phyloP scores from a whole-genome alignment of 2,329 filamentous ascomycete genomes.

The Monosporascus sp. region DNA sequence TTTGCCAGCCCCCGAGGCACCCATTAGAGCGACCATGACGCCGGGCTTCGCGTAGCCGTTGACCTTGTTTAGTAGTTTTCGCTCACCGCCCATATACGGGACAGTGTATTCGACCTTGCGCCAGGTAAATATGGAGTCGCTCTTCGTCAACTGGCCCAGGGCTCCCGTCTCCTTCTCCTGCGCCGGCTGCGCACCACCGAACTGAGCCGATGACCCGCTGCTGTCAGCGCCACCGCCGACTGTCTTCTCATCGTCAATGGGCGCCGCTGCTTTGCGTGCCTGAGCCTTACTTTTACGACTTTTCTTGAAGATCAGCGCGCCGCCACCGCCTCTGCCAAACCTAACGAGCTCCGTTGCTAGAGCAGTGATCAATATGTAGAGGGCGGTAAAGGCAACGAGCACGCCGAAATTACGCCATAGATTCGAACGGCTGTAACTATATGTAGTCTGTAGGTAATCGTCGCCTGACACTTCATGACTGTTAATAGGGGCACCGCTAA shows the following conservation, averaged over 20 bases:
- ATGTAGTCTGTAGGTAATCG: slow-evolving; percentile 47
- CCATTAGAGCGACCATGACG: slow-evolving; percentile 74
- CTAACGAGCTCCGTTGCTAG: slow-evolving; percentile 64
- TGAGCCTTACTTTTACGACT: slow-evolving; percentile 54
- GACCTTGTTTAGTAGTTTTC: slow-evolving; percentile 62
- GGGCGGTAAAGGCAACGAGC: slow-evolving; percentile 66
- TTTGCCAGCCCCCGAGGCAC: slow-evolving; percentile 77
- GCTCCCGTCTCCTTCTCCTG: slow-evolving; percentile 27
- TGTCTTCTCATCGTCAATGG: slow-evolving; percentile 55
- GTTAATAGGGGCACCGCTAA: slow-evolving; percentile 48
- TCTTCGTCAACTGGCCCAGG: slow-evolving; percentile 45
- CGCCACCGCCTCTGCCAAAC: slow-evolving; percentile 58
- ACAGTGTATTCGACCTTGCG: slow-evolving; percentile 67
- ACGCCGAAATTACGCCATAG: slow-evolving; percentile 76
- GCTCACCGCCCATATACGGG: slow-evolving; percentile 57
- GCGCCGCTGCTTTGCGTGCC: slow-evolving; percentile 35
- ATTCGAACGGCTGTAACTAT: slow-evolving; percentile 51
- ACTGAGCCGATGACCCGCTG: slow-evolving; percentile 20
- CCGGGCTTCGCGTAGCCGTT: slow-evolving; percentile 77
- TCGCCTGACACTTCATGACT: slow-evolving; percentile 45
- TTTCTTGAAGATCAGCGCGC: slow-evolving; percentile 67
- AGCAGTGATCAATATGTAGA: slow-evolving; percentile 69
- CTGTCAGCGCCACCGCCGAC: slow-evolving; percentile 21
- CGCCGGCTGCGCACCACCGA: slow-evolving; percentile 9
- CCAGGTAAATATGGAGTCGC: slow-evolving; percentile 67